phyloP scores from a whole-genome alignment of 371 early-diverging fungal species.

The Rhizopus sp. region DNA sequence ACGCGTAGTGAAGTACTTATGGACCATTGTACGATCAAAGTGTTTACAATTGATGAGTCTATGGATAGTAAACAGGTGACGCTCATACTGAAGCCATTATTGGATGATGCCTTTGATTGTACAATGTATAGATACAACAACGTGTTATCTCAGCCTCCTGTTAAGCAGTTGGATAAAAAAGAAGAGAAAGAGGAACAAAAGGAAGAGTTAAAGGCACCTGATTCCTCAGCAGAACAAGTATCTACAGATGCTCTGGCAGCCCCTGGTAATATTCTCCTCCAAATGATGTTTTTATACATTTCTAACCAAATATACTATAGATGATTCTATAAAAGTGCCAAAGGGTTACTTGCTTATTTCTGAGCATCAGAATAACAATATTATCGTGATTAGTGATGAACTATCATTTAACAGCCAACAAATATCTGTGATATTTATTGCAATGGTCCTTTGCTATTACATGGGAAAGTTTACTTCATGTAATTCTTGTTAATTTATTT shows the following conservation, averaged over 20 bases:
- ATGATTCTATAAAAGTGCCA: constrained; percentile 28
- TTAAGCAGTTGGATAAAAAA: background rate
- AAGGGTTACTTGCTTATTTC: constrained; percentile 51
- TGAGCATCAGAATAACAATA: constrained; percentile 46
- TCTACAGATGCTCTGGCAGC: background rate
- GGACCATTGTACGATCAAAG: constrained; percentile 29
- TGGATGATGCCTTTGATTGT: background rate
- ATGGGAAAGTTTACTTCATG: constrained; percentile 52
- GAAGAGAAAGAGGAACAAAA: background rate
- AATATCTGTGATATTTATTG: constrained; percentile 47
- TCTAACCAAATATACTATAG: background rate
- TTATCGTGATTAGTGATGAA: constrained; percentile 49
- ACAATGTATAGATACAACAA: constrained; percentile 11
- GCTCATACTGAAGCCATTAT: constrained; percentile 21
- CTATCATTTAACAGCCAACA: constrained; percentile 55
- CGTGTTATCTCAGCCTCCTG: background rate
- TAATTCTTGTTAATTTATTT: constrained; percentile 10
- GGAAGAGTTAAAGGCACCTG: background rate
- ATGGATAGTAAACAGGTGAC: constrained; percentile 47
- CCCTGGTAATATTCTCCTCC: background rate
- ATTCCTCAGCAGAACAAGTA: background rate
- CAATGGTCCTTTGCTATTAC: constrained; percentile 54
- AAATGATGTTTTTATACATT: no score
- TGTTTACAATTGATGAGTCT: constrained; percentile 35
- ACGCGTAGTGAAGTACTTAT: constrained; percentile 32